A percentile compares a stretch with the other conserved stretches of the same genome.
Conservation (phyloP, 371 early-diverging fungal species). For the Mucor velutinosus region DNA sequence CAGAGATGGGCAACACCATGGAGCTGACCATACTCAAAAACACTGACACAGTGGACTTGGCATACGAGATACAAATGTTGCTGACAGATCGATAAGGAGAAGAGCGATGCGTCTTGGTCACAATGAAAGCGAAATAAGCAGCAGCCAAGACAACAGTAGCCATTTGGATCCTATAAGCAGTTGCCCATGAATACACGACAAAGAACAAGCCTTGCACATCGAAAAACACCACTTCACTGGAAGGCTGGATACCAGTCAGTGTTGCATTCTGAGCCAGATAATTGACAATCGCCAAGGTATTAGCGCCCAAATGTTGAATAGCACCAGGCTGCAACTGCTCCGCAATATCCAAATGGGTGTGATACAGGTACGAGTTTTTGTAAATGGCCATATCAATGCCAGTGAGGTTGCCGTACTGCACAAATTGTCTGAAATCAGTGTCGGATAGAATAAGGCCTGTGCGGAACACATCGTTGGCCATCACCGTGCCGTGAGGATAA, state of each 20-base stretch:
- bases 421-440: slow-evolving; percentile 80
- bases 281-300: slow-evolving; percentile 59
- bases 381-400: slow-evolving; percentile 78
- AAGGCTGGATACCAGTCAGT: slow-evolving; percentile 49
- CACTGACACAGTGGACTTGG: slow-evolving; percentile 38
- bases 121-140: slow-evolving; percentile 34
- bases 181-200: slow-evolving; percentile 61
- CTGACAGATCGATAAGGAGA: slow-evolving; percentile 45
- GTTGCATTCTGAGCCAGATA: slow-evolving; percentile 58
- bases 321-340: slow-evolving; percentile 64
- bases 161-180: slow-evolving; percentile 56
- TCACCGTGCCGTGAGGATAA: slow-evolving; percentile 74
- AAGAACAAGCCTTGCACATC: slow-evolving; percentile 67
- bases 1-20: slow-evolving; percentile 43
- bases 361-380: slow-evolving; percentile 73
- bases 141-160: slow-evolving; percentile 24
- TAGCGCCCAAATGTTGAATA: slow-evolving; percentile 76
- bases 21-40: slow-evolving; percentile 47
- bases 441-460: slow-evolving; percentile 76
- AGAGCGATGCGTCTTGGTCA: slow-evolving; percentile 29
- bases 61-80: slow-evolving; percentile 32
- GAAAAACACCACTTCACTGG: slow-evolving; percentile 64
- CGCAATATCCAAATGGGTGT: slow-evolving; percentile 71
- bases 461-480: slow-evolving; percentile 79
- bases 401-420: slow-evolving; percentile 66